Conservation (phyloP, 352 stramenopile species). For the Globisporangium acanthophoron region DNA sequence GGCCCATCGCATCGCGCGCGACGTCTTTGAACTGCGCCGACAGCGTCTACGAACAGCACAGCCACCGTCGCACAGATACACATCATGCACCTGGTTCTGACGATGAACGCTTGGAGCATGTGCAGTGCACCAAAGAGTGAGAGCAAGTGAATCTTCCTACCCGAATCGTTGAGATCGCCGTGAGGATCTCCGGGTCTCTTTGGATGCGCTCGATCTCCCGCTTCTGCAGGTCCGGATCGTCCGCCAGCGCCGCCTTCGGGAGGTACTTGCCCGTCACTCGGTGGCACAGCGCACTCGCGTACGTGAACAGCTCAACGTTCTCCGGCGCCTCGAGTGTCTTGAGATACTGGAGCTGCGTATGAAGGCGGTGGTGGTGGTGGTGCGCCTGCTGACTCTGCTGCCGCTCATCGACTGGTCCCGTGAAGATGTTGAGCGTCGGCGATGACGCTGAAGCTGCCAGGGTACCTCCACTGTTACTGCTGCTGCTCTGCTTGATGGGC, state of each 20-base stretch:
- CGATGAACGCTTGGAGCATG: not conserved
- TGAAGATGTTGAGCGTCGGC: not conserved
- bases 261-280: slow-evolving; percentile 62
- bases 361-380: not conserved
- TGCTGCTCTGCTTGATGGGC: slow-evolving; percentile 6
- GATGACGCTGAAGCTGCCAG: not conserved
- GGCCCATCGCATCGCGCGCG: slow-evolving; percentile 50
- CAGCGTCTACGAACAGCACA: slow-evolving; percentile 19
- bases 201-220: slow-evolving; percentile 54
- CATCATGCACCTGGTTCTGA: not conserved
- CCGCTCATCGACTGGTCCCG: slow-evolving; percentile 4
- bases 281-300: slow-evolving; percentile 59
- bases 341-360: slow-evolving; percentile 20
- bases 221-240: slow-evolving; percentile 39
- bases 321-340: slow-evolving; percentile 35
- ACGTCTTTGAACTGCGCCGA: slow-evolving; percentile 68
- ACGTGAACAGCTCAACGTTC: slow-evolving; percentile 64
- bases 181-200: slow-evolving; percentile 47
- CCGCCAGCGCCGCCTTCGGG: slow-evolving; percentile 32
- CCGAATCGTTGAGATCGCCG: slow-evolving; percentile 41
- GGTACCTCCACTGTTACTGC: too few relatives aligned
- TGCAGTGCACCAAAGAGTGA: not conserved
- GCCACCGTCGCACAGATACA: not conserved
- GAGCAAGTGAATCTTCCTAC: slow-evolving; percentile 7
- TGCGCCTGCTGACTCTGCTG: slow-evolving; percentile 7